phyloP scores from a whole-genome alignment of 495 filamentous ascomycete species.

The Aspergillus saccharolyticus region DNA sequence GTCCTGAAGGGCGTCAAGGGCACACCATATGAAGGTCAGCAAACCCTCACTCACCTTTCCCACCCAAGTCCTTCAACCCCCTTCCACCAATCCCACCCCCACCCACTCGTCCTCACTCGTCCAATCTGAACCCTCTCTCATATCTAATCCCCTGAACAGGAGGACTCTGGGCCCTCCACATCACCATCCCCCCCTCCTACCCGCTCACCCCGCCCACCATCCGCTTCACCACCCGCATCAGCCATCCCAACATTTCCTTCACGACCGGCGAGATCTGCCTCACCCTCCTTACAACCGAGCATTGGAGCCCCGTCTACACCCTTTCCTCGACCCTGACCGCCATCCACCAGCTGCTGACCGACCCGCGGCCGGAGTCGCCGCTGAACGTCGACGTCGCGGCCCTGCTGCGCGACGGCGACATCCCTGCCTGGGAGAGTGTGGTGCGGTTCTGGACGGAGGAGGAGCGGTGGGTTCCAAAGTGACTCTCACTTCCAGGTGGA shows the following conservation, averaged over 20 bases:
- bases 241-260: constrained; percentile 80
- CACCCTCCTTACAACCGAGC: constrained; percentile 69
- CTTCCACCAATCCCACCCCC: too few species aligned
- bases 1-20: constrained; percentile 66
- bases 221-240: constrained; percentile 71
- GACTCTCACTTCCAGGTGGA: not conserved
- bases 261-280: constrained; percentile 88
- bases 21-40: constrained; percentile 74
- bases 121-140: too few species aligned
- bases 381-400: constrained; percentile 85
- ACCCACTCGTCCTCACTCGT: too few species aligned
- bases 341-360: constrained; percentile 70
- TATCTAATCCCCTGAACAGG: constrained; percentile 34
- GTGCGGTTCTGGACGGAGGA: constrained; percentile 73
- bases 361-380: constrained; percentile 75
- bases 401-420: constrained; percentile 70
- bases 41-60: constrained; percentile 5
- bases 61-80: not conserved
- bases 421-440: constrained; percentile 68
- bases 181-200: constrained; percentile 73
- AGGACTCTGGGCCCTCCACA: constrained; percentile 78
- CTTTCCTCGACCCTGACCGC: constrained; percentile 70
- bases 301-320: constrained; percentile 83
- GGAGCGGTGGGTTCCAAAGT: constrained; percentile 34
- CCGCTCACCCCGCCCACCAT: constrained; percentile 72